Evolutionary conservation across 2,329 filamentous ascomycete genomes (phyloP), one percentile per base, ranked within the genome.

Genomic region (Monilinia fructigena): DNA sequence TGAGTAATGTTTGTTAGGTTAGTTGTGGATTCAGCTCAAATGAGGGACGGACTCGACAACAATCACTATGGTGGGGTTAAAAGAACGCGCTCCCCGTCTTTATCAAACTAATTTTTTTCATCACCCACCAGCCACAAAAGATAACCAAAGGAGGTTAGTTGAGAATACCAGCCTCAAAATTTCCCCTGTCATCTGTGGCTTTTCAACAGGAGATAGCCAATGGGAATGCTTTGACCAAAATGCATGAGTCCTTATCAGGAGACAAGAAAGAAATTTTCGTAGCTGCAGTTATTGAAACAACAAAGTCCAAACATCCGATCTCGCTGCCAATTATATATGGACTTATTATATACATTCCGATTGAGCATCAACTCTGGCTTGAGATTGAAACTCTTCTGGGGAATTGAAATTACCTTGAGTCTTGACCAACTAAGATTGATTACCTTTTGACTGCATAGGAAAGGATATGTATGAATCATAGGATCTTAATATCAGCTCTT

Each of bases 81-180:
- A 26, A 6, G 12, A 42, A 42, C 45, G 42, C 12, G 20, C 42
- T 60, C 20, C 12, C 42, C 10, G 16, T 59, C 56, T 23, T 35
- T 60, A 65, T 56, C 40, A 7, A 14, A 12, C 56, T n/a, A n/a
- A 31, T 47, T n/a, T 56, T 54, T 61, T 61, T 66, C 47, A 28
- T 4, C 55, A 23, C 26, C 48, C 63, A 42, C 50, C 63, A 66
- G 55, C 67, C 59, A 67, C 66, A 67, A 42, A 42, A 54, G 56
- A 65, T 68, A 60, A 52, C 64, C 58, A 67, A 70, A 70, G 66
- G 67, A 69, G 68, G 68, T 55, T 55, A 63, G 50, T 28, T 45
- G 1, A 31, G 4, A 18, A 55, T 31, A 28, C 38, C 48, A 62
- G 60, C 60, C 60, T 42, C 42, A 63, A 48, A 28, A 28, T 31